Evolutionary conservation across 108 stramenopile species (phyloP), one percentile per base, ranked within the genome.

Genomic region (Skeletonema tropicum): DNA sequence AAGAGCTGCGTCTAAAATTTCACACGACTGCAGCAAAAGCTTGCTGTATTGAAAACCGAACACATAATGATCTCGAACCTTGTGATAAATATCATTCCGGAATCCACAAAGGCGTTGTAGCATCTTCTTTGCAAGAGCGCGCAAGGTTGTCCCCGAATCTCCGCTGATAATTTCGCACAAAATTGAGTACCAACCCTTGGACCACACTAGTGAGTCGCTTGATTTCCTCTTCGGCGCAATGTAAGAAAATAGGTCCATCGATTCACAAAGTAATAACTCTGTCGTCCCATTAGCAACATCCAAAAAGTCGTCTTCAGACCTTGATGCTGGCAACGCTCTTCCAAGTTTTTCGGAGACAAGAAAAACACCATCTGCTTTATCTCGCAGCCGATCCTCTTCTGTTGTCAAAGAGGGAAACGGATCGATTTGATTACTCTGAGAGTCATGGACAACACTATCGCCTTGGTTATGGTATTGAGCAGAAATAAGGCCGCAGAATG

Each of bases 101-200:
- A 86, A 86, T n/a, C 87, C 88, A 68, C 91, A 92, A 30, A 94
- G 68, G 17, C 73, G 59, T 46, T 89, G 88, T 45, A 94, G 71
- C 21, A 78, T 81, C 57, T 67, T 77, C 38, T 82, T 91, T n/a
- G 93, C 89, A 12, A 84, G 59, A 38, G 69, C 32, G 52, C 84
- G 75, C 8, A 89, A 17, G 12, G 63, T 55, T 2, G 76, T 32
- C 7, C 71, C 65, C 11, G 68, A 69, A 60, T 66, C 69, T 21
- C 83, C 78, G 55, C 84, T 79, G 13, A 86, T 84, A 6, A 94
- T 87, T 61, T 86, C 82, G 33, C 90, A 94, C 19, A 94, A 72
- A 49, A 91, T 77, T 8, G 89, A 82, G 66, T 83, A 88, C 93
- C 93, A 94, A 26, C 83, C 64, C 36, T 42, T 58, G 5, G 42